Evolutionary conservation across 106 monocot genomes (phyloP), one percentile per base, ranked within the genome.

Genomic region (Dendrobium officinale): DNA sequence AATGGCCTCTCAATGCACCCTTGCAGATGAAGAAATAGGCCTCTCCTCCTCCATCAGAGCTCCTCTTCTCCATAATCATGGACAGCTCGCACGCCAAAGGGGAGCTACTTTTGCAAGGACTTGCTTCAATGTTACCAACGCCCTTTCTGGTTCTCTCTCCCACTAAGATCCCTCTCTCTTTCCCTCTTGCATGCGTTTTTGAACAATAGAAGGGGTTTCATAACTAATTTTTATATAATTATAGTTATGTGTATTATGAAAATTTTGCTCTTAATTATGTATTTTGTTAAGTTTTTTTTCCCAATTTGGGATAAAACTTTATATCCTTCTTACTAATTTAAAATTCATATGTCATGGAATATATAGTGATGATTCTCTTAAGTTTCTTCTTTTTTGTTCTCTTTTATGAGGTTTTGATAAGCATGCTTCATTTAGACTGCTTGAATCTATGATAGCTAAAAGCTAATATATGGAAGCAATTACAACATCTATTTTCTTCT

Each of bases 51-150:
- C 76, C 45, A n/a, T 24, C 5, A 76, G 76, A 76, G 48, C 49
- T 24, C 49, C 76, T 42, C 49, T 76, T 18, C 76, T 76, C 6
- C 76, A 49, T 13, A 47, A 7, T 19, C 48, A 76, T 48, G 26
- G 76, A 9, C 70, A 2, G 37, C 4, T 37, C 31, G 10, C 70
- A 13, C 37, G 70, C 33, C 49, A 70, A 17, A 51, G 26, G 26
- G 79, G 58, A 55, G 83, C 78, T 83, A 55, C 83, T 56, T 83
- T 83, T 74, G 79, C 73, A 44, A 74, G 83, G 58, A 83, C 83
- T 74, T 83, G 83, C 68, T 83, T 83, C 79, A 83, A 83, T 74
- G 79, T 43, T 2, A 79, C 77, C n/a, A 83, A 83, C 58, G 55
- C 79, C 37, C 72, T 83, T 24, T 83, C 83, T 44, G 78, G 78